Evolutionary conservation across 768 basidiomycete species (phyloP).

Genomic region (Lyophyllum semitale): DNA sequence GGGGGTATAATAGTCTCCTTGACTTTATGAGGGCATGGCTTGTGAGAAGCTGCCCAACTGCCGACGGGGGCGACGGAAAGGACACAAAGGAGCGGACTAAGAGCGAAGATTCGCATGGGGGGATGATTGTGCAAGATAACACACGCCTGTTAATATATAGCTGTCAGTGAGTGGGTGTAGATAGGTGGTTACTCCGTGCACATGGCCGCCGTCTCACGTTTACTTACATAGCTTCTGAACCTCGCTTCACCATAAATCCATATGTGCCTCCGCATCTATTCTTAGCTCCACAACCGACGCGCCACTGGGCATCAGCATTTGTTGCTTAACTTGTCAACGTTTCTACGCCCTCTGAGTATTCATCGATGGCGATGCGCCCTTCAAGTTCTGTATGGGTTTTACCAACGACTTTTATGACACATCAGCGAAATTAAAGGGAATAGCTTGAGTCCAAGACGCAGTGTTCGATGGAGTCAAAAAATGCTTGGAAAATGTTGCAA

Average conservation of each 20-base stretch:
- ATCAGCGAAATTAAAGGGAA: no score
- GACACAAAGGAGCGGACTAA: conserved; percentile 11
- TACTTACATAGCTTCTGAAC: background rate
- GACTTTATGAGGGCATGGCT: conserved; percentile 13
- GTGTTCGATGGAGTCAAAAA: no score
- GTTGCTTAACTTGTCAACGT: background rate
- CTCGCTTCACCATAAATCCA: background rate
- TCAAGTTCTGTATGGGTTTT: no score
- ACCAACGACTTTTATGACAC: no score
- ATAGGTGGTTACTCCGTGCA: no score
- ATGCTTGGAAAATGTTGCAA: no score
- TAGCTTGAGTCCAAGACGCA: no score
- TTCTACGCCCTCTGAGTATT: background rate
- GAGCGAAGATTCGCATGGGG: conserved; percentile 10
- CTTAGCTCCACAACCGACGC: background rate
- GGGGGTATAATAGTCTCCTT: conserved; percentile 33
- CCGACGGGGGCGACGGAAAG: conserved; percentile 7
- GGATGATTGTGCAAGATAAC: background rate
- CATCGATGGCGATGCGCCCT: no score
- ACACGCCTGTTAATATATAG: conserved; percentile 7
- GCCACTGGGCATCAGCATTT: background rate
- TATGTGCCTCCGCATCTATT: background rate
- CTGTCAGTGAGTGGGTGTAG: background rate
- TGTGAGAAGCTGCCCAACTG: conserved; percentile 9
- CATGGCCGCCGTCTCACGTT: conserved; percentile 1